phyloP scores from a whole-genome alignment of 2,329 filamentous ascomycete genomes.

The Colletotrichum cuscutae region DNA sequence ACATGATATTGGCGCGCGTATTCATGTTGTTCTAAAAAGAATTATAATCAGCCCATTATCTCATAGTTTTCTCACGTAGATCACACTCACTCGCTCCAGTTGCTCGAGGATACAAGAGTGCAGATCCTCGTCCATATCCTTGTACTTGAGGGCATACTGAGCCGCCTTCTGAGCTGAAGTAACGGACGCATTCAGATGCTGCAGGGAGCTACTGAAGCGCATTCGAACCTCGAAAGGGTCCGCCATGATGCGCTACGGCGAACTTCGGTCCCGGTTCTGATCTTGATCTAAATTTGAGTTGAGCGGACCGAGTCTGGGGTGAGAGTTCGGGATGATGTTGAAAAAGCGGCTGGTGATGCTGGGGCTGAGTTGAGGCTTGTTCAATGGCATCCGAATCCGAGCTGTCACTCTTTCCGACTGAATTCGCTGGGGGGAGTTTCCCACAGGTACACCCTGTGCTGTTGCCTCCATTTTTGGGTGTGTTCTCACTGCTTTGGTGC shows the following conservation, averaged over 20 bases:
- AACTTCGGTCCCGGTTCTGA: background rate
- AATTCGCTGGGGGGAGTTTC: background rate
- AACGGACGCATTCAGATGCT: constrained; percentile 90
- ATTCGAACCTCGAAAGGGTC: constrained; percentile 99
- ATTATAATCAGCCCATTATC: constrained; percentile 17
- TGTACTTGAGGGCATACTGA: constrained; percentile 92
- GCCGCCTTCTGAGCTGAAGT: constrained; percentile 92
- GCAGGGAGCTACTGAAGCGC: constrained; percentile 91
- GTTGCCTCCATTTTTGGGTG: background rate
- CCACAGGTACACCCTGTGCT: constrained; percentile 19
- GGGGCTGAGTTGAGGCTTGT: constrained; percentile 1
- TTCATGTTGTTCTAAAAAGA: constrained; percentile 86
- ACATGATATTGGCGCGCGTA: constrained; percentile 97
- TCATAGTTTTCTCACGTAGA: background rate
- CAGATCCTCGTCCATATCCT: constrained; percentile 95
- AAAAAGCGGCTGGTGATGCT: background rate
- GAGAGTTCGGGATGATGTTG: background rate
- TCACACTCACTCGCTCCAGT: constrained; percentile 75
- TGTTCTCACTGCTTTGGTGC: background rate
- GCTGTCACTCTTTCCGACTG: constrained; percentile 1
- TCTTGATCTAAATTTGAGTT: background rate
- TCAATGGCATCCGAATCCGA: background rate
- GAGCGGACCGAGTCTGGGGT: no score
- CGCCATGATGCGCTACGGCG: constrained; percentile 53
- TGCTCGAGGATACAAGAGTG: constrained; percentile 98